These are phyloP conservation scores for Alternaria arborescens DNA, from an alignment of 2,329 filamentous ascomycete species.

Conservation along the genomic window DNA sequence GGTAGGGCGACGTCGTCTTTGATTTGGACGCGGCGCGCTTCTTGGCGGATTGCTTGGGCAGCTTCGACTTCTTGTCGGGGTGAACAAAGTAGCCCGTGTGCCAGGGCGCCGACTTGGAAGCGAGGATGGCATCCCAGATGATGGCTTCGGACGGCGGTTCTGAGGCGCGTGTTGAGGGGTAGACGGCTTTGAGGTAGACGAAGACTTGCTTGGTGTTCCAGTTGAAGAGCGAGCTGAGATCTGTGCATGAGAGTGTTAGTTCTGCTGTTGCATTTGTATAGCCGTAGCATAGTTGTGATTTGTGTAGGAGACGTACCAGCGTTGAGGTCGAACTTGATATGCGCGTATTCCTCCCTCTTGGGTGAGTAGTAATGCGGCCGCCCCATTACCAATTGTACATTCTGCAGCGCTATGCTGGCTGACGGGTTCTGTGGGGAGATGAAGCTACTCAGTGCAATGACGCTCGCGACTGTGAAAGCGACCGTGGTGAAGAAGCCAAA, in stretches of 20 bases:
- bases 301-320: conserved; percentile 60
- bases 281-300: neutral
- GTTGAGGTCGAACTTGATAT: conserved; percentile 91
- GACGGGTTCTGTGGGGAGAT: conserved; percentile 73
- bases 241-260: conserved; percentile 50
- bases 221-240: conserved; percentile 91
- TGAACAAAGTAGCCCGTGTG: conserved; percentile 62
- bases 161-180: conserved; percentile 58
- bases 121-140: conserved; percentile 97
- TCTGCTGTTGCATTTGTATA: neutral
- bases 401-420: conserved; percentile 71
- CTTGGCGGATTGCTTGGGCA: conserved; percentile 50
- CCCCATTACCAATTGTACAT: conserved; percentile 88
- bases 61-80: conserved; percentile 64
- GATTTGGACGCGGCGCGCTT: conserved; percentile 24
- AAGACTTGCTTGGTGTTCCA: conserved; percentile 99
- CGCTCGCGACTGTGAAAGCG: conserved; percentile 77
- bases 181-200: conserved; percentile 88
- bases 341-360: conserved; percentile 94
- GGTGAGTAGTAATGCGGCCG: conserved; percentile 94
- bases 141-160: conserved; percentile 70
- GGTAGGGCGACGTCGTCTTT: conserved; percentile 32
- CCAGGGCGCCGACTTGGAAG: conserved; percentile 68
- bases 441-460: conserved; percentile 84
- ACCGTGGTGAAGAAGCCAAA: conserved; percentile 99